These are phyloP conservation scores for Lachnellula willkommii DNA, from an alignment of 2,329 filamentous ascomycete genomes.

Conservation along the genomic window DNA sequence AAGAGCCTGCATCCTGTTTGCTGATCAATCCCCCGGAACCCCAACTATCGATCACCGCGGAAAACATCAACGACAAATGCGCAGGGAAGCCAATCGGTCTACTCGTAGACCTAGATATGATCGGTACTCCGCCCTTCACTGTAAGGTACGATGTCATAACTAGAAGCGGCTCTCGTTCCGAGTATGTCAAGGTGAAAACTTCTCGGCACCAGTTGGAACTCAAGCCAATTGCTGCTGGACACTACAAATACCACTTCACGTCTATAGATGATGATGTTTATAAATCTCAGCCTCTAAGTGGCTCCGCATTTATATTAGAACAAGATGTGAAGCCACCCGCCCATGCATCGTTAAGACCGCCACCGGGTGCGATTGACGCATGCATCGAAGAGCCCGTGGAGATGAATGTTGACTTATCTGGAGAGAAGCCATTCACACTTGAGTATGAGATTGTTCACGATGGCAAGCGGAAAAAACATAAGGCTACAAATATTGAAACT, in stretches of 20 bases:
- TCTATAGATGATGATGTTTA: conserved; percentile 82
- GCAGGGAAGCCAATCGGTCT: conserved; percentile 90
- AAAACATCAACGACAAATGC: conserved; percentile 90
- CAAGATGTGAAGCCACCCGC: conserved; percentile 93
- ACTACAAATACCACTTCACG: conserved; percentile 80
- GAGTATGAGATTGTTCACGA: conserved; percentile 93
- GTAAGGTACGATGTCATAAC: conserved; percentile 70
- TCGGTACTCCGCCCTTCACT: conserved; percentile 88
- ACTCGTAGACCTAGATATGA: conserved; percentile 79
- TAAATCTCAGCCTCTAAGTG: conserved; percentile 55
- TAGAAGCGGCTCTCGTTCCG: conserved; percentile 43
- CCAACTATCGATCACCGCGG: conserved; percentile 63
- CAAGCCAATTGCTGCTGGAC: conserved; percentile 72
- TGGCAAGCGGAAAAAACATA: conserved; percentile 71
- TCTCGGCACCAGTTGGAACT: conserved; percentile 81
- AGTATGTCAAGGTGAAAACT: conserved; percentile 53
- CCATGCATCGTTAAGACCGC: conserved; percentile 63
- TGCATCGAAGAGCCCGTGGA: conserved; percentile 80
- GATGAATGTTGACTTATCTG: conserved; percentile 68
- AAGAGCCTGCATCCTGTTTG: conserved; percentile 91
- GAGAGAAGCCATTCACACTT: conserved; percentile 80
- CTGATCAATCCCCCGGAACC: conserved; percentile 89
- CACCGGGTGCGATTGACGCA: conserved; percentile 52
- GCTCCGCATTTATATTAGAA: conserved; percentile 61
- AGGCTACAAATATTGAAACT: conserved; percentile 56